Percentiles rank a stretch among this genome's conserved stretches.
These are phyloP conservation scores for Cyberlindnera xishuangbannaensis DNA, from an alignment of 805 yeast species.

Conservation along the genomic window DNA sequence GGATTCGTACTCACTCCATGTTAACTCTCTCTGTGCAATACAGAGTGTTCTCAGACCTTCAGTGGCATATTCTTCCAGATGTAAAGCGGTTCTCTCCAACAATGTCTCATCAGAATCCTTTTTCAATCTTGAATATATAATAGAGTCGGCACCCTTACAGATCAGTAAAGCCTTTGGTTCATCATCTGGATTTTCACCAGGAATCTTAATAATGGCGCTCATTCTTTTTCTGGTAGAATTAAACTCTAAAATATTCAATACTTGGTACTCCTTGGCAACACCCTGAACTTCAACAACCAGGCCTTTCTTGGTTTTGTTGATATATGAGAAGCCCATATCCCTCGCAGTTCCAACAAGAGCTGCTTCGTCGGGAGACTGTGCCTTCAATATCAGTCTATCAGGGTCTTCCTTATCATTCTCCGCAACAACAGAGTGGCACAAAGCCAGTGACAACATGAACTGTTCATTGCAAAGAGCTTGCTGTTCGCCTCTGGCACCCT, in stretches of 20 bases:
- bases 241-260: conserved; percentile 67
- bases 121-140: conserved; percentile 62
- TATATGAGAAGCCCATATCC: conserved; percentile 65
- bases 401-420: conserved; percentile 62
- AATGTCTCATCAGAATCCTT: conserved; percentile 37
- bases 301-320: conserved; percentile 64
- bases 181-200: conserved; percentile 23
- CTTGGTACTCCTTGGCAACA: conserved; percentile 60
- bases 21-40: conserved; percentile 61
- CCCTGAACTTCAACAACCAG: conserved; percentile 66
- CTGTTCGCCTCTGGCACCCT: conserved; percentile 41
- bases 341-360: conserved; percentile 80
- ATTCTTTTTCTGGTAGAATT: conserved; percentile 83
- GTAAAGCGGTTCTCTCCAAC: conserved; percentile 59
- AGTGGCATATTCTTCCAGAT: conserved; percentile 70
- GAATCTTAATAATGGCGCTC: conserved; percentile 71
- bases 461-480: conserved; percentile 63
- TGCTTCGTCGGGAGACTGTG: conserved; percentile 86
- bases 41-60: conserved; percentile 81
- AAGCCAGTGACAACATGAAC: conserved; percentile 68
- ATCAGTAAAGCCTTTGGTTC: conserved; percentile 58
- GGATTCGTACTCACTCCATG: conserved; percentile 51
- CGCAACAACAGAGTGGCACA: conserved; percentile 73
- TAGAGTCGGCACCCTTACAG: conserved; percentile 84
- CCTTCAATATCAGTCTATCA: conserved; percentile 51